These are phyloP conservation scores for Lotus japonicus DNA, from an alignment of 306 rosid species.

Conservation along the genomic window DNA sequence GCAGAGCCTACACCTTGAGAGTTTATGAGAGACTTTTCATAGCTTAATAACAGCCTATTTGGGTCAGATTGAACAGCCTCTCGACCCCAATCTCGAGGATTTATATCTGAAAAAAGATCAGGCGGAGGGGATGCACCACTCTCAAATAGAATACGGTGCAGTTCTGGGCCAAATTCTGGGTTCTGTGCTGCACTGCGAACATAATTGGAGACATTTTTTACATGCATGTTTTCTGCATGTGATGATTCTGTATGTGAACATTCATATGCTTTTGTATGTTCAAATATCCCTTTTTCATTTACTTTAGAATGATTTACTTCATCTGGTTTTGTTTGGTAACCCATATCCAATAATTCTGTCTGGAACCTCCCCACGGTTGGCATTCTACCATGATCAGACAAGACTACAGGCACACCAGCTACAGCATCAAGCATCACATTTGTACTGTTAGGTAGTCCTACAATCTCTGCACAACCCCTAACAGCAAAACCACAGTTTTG, in stretches of 20 bases:
- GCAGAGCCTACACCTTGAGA: constrained; percentile 25
- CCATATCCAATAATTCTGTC: constrained; percentile 38
- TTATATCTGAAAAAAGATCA: constrained; percentile 75
- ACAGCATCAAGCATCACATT: constrained; percentile 34
- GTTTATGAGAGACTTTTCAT: constrained; percentile 35
- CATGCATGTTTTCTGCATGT: constrained; percentile 70
- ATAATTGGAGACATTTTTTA: constrained; percentile 77
- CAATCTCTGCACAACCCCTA: constrained; percentile 55
- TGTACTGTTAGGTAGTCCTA: constrained; percentile 36
- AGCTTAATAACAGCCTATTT: constrained; percentile 33
- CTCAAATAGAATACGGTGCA: constrained; percentile 80
- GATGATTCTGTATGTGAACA: constrained; percentile 46
- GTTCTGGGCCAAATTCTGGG: constrained; percentile 83
- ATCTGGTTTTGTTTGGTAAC: constrained; percentile 37
- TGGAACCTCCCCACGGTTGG: constrained; percentile 34
- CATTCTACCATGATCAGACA: constrained; percentile 32
- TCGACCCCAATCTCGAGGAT: constrained; percentile 42
- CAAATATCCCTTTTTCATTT: constrained; percentile 36
- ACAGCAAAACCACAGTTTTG: constrained; percentile 49
- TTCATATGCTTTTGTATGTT: constrained; percentile 35
- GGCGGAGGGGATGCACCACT: constrained; percentile 93
- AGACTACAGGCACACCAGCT: constrained; percentile 29
- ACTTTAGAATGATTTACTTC: constrained; percentile 27
- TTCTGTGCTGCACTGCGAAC: constrained; percentile 83
- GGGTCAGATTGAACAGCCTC: constrained; percentile 39